A percentile compares a stretch with the other conserved stretches of the same genome.
These are phyloP conservation scores for Phytopythium kandeliae DNA, from an alignment of 352 stramenopile genomes.

Conservation along the genomic window DNA sequence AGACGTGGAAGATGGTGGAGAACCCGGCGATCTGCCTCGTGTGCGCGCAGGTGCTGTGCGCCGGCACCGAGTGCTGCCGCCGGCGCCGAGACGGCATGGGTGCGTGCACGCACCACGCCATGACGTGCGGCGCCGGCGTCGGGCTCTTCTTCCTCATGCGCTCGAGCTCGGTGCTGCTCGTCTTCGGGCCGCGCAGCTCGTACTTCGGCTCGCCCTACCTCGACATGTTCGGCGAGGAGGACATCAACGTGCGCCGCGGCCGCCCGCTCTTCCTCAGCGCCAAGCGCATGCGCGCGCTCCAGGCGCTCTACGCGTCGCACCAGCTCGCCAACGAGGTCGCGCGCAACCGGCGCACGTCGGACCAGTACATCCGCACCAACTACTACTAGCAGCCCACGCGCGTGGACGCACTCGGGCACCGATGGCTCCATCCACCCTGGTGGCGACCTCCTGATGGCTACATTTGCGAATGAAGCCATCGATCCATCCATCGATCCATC, in stretches of 20 bases:
- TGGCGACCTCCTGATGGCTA: no score
- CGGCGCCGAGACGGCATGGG: conserved; percentile 61
- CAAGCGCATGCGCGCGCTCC: conserved; percentile 66
- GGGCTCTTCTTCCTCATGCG: conserved; percentile 83
- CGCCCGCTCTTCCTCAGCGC: conserved; percentile 69
- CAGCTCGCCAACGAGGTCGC: conserved; percentile 76
- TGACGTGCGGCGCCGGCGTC: conserved; percentile 62
- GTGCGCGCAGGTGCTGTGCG: conserved; percentile 73
- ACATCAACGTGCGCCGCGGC: conserved; percentile 75
- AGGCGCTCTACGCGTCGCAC: conserved; percentile 73
- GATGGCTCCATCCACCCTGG: no score
- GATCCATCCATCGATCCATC: no score
- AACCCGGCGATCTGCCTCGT: conserved; percentile 77
- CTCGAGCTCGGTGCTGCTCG: conserved; percentile 67
- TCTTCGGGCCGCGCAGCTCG: conserved; percentile 66
- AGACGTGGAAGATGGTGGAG: conserved; percentile 66
- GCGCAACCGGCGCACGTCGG: conserved; percentile 76
- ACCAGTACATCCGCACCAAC: conserved; percentile 76
- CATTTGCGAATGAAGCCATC: no score
- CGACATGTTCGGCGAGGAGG: conserved; percentile 87
- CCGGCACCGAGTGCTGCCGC: conserved; percentile 76
- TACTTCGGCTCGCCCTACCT: conserved; percentile 86
- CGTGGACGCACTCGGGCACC: no score
- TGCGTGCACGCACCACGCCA: conserved; percentile 68
- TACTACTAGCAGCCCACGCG: conserved; percentile 3